Base-by-base conservation (phyloP, 495 filamentous ascomycete genomes). In the Annulohypoxylon maeteangense region DNA sequence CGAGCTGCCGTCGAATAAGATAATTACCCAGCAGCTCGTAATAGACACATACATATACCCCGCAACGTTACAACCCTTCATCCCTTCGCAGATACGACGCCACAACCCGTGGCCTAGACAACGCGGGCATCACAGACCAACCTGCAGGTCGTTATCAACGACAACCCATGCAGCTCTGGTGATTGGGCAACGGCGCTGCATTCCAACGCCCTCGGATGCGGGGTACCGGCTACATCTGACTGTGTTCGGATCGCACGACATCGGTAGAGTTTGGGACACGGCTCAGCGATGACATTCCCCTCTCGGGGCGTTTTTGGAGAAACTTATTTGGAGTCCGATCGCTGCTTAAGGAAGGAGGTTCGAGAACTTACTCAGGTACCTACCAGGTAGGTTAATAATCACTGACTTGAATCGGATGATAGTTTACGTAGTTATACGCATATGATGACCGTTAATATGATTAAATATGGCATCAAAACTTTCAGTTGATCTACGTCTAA, bases 61-160 rank as follows among this genome's bases (percentile, higher is more conserved):
- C 70, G 70, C 70, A 72, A 64, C 70, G 65, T 68, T 72, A 58
- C 65, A 58, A 51, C 64, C 12, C 36, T 56, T 56, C 36, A 53
- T 55, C 38, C 64, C 58, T 62, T 67, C 11, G 20, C 27, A 56
- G 23, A 40, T 60, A 70, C 67, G 18, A 71, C 57, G 22, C 51
- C 58, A 64, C 62, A 34, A 56, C 54, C 58, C 65, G 34, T 7
- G 59, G 45, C 29, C 59, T 58, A 62, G 60, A 60, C 40, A 40
- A 20, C 55, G 48, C 31, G 27, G 58, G 40, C n/a, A 45, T 20
- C 60, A 38, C 54, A 53, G 27, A 45, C 56, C 48, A 42, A 48
- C 18, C 36, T 60, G 45, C 44, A 63, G 42, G 29, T 53, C 34
- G 48, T 65, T 73, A 73, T 73, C 70, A 31, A 23, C 38, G 14